Percentiles rank a stretch among this genome's conserved stretches.
phyloP scores from a whole-genome alignment of 129 eudicot genomes.

The Smallanthus sonchifolius region DNA sequence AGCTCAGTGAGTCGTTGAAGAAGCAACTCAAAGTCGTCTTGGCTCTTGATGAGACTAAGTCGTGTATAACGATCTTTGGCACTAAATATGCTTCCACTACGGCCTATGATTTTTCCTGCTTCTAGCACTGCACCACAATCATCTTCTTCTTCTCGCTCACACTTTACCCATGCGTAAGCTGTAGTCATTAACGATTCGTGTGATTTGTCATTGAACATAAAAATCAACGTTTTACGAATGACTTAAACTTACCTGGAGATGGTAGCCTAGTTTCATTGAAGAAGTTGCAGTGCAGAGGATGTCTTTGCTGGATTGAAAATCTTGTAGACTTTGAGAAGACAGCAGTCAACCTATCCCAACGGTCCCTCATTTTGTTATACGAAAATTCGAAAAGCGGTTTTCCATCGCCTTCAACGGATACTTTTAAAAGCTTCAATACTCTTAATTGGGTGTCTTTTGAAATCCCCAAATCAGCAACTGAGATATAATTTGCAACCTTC shows the following conservation, averaged over 20 bases:
- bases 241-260: background rate
- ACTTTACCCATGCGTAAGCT: constrained; percentile 58
- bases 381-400: too few relatives aligned
- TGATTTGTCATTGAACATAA: background rate
- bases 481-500: too few relatives aligned
- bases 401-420: too few relatives aligned
- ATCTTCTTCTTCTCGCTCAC: constrained; percentile 55
- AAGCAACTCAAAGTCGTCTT: constrained; percentile 57
- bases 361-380: too few relatives aligned
- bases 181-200: background rate
- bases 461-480: too few relatives aligned
- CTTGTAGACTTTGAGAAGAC: too few relatives aligned
- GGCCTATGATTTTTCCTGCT: constrained; percentile 54
- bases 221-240: background rate
- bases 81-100: constrained; percentile 31
- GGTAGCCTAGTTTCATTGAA: too few relatives aligned
- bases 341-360: too few relatives aligned
- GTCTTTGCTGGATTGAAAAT: too few relatives aligned
- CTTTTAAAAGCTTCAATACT: too few relatives aligned
- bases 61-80: constrained; percentile 47
- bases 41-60: constrained; percentile 55
- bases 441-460: too few relatives aligned
- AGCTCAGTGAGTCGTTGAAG: constrained; percentile 32
- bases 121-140: constrained; percentile 42
- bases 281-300: too few relatives aligned